Evolutionary conservation across 805 yeast species (phyloP).

Genomic region (Ogataea nitratoaversa): DNA sequence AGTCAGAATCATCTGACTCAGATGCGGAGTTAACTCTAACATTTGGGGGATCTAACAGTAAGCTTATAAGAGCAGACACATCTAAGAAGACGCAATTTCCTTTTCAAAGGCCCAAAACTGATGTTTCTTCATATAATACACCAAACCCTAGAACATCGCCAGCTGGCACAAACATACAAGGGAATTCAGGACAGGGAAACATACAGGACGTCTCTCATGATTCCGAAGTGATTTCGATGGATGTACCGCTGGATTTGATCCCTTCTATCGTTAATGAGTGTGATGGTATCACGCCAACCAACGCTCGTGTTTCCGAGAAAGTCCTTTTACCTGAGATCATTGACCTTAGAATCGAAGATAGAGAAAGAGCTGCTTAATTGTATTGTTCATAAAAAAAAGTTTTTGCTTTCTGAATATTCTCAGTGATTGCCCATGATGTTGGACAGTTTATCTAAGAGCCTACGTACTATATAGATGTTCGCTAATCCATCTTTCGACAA

Average conservation of each 20-base stretch:
- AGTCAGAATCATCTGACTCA: too few species aligned
- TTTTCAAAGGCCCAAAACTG: too few species aligned
- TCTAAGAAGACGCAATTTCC: too few species aligned
- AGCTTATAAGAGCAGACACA: neutral
- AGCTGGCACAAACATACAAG: neutral
- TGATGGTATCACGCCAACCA: neutral
- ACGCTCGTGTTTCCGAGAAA: neutral
- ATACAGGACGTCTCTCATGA: neutral
- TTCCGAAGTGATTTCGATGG: neutral
- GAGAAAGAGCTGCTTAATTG: neutral
- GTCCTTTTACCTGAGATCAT: neutral
- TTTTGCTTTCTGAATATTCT: neutral
- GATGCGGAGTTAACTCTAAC: constrained; percentile 6
- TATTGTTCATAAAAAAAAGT: neutral
- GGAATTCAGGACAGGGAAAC: neutral
- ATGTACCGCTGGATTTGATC: neutral
- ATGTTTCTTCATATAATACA: too few species aligned
- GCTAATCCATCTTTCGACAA: too few species aligned
- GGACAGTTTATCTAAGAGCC: too few species aligned
- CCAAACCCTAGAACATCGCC: neutral
- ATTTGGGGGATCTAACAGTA: neutral
- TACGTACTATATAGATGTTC: too few species aligned
- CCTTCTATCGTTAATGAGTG: neutral
- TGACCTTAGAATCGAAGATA: neutral
- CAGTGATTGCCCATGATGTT: too few species aligned